These are phyloP conservation scores for Xanthoconium stramineum DNA, from an alignment of 768 basidiomycete genomes.

Conservation along the genomic window DNA sequence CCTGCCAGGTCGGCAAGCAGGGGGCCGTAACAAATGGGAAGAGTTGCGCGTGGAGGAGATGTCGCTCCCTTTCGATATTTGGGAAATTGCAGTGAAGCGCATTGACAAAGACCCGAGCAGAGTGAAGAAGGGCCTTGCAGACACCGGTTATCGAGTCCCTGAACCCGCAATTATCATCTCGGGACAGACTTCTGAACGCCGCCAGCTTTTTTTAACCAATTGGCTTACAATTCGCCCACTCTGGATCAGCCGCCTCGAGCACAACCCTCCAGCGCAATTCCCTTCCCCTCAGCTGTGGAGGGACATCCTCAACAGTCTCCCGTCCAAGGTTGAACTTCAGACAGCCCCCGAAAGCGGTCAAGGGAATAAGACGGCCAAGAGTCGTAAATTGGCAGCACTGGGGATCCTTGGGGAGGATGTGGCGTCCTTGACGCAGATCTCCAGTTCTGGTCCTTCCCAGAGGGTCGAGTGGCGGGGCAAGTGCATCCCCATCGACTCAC, in stretches of 20 bases:
- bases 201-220: not conserved
- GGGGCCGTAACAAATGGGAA: not conserved
- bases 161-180: not conserved
- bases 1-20: not conserved
- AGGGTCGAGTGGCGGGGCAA: not conserved
- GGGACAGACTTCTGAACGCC: not conserved
- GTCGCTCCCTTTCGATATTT: not conserved
- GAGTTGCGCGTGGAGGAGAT: not conserved
- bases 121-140: not conserved
- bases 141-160: slow-evolving; percentile 8
- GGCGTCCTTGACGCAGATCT: not conserved
- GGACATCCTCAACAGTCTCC: no score
- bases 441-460: no score
- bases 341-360: no score
- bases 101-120: not conserved
- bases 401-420: not conserved
- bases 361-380: no score
- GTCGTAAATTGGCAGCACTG: not conserved
- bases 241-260: no score
- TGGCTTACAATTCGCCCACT: no score
- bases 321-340: not conserved
- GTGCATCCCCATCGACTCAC: no score
- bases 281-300: not conserved
- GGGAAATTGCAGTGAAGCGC: not conserved
- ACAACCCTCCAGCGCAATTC: not conserved